Conservation (phyloP, 495 filamentous ascomycete species). For the Xylaria longipes region DNA sequence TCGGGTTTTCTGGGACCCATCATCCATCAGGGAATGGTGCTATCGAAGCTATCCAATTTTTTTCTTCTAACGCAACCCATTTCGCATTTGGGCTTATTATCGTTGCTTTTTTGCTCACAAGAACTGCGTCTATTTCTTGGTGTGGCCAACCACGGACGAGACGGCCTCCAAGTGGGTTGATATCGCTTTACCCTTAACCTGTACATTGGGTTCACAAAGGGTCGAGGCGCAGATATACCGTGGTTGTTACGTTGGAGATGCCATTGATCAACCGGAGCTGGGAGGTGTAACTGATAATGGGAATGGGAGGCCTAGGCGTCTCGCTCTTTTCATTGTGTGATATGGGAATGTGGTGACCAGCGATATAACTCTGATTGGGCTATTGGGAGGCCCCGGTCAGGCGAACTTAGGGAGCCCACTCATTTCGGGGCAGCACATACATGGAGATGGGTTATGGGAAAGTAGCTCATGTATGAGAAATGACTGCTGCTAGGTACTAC, state of each 20-base stretch:
- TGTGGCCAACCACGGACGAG: not conserved
- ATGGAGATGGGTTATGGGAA: constrained; percentile 24
- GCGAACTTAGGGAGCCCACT: constrained; percentile 6
- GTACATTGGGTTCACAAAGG: constrained; percentile 7
- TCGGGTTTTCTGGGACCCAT: constrained; percentile 7
- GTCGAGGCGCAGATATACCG: not conserved
- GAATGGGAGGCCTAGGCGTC: constrained; percentile 15
- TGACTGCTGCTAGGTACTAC: constrained; percentile 12
- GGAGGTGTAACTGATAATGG: constrained; percentile 21
- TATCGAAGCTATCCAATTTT: not conserved
- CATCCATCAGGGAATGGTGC: constrained; percentile 9
- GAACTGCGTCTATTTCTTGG: constrained; percentile 15
- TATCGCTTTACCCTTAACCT: constrained; percentile 6
- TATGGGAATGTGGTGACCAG: constrained; percentile 18
- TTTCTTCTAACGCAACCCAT: constrained; percentile 3
- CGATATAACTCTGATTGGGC: constrained; percentile 17
- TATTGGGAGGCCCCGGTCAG: constrained; percentile 11
- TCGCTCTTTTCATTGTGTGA: constrained; percentile 24
- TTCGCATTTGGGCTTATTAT: constrained; percentile 18
- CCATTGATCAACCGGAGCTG: constrained; percentile 14
- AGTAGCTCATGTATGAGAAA: constrained; percentile 19
- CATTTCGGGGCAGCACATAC: constrained; percentile 21
- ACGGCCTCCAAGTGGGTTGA: constrained; percentile 4
- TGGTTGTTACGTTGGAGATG: constrained; percentile 18
- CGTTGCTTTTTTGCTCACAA: constrained; percentile 13